Conservation (phyloP, 805 yeast genomes). For the Wickerhamomyces bisporus region DNA sequence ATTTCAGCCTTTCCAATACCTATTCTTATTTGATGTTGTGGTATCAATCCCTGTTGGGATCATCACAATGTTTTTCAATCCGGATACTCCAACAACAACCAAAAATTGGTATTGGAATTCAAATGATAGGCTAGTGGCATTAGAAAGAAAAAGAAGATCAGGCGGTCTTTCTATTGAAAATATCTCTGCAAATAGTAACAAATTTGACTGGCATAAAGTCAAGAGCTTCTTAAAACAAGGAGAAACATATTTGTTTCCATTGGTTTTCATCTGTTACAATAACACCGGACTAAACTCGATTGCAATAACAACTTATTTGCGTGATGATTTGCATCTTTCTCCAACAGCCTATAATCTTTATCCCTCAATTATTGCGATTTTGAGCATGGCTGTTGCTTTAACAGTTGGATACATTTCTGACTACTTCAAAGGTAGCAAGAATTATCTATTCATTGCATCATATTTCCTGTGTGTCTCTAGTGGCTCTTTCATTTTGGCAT, state of each 20-base stretch:
- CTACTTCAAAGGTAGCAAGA: slow-evolving; percentile 30
- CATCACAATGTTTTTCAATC: slow-evolving; percentile 35
- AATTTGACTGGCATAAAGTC: slow-evolving; percentile 33
- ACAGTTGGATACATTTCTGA: slow-evolving; percentile 32
- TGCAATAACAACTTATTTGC: slow-evolving; percentile 40
- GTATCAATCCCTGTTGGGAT: slow-evolving; percentile 36
- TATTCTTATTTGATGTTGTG: slow-evolving; percentile 40
- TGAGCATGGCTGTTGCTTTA: slow-evolving; percentile 32
- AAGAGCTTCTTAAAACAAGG: slow-evolving; percentile 37
- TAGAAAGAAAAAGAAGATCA: slow-evolving; percentile 36
- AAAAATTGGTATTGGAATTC: slow-evolving; percentile 30
- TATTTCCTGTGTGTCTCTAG: slow-evolving; percentile 37
- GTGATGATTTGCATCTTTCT: slow-evolving; percentile 27
- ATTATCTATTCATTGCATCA: slow-evolving; percentile 32
- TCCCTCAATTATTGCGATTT: slow-evolving; percentile 33
- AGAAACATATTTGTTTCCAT: slow-evolving; percentile 41
- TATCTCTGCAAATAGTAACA: slow-evolving; percentile 24
- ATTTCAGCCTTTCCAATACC: slow-evolving; percentile 34
- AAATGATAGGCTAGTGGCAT: slow-evolving; percentile 30
- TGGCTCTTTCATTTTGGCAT: slow-evolving; percentile 39
- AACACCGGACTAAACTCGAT: slow-evolving; percentile 27
- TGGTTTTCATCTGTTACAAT: slow-evolving; percentile 11
- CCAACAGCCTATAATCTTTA: slow-evolving; percentile 31
- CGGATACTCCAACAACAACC: slow-evolving; percentile 39
- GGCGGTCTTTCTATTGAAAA: slow-evolving; percentile 32